Percentiles rank a stretch among this genome's conserved stretches.
Conservation (phyloP, 257 asterid genomes). For the Petunia secreta region DNA sequence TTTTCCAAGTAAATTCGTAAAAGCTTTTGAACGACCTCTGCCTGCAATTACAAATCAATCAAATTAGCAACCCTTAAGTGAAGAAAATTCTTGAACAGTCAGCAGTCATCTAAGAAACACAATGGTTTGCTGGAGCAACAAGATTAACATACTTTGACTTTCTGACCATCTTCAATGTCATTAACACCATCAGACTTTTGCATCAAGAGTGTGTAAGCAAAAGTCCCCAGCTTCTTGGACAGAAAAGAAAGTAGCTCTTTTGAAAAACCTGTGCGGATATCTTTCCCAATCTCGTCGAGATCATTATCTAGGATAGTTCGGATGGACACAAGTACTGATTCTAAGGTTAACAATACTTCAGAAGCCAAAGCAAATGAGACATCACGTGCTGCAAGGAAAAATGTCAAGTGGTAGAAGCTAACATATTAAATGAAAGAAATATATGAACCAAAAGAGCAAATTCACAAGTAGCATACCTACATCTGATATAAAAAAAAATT, state of each 20-base stretch:
- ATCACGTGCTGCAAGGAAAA: conserved; percentile 58
- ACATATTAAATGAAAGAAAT: conserved; percentile 27
- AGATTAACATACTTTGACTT: conserved; percentile 57
- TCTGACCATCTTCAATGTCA: conserved; percentile 48
- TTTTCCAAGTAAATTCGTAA: conserved; percentile 76
- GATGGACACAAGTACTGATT: conserved; percentile 57
- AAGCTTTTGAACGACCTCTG: conserved; percentile 77
- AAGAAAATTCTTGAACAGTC: conserved; percentile 11
- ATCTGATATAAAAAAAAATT: conserved; percentile 6
- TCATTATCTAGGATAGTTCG: conserved; percentile 49
- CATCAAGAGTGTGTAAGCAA: conserved; percentile 68
- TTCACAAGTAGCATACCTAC: conserved; percentile 50
- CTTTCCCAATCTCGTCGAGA: conserved; percentile 44
- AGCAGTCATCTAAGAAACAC: conserved; percentile 10
- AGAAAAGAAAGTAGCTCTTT: conserved; percentile 59
- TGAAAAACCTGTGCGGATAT: conserved; percentile 41
- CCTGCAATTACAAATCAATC: conserved; percentile 49
- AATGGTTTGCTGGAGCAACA: conserved; percentile 9
- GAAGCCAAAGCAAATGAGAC: conserved; percentile 77
- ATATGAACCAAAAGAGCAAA: conserved; percentile 22
- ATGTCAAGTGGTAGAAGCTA: conserved; percentile 27
- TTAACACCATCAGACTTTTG: conserved; percentile 65
- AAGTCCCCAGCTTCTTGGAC: conserved; percentile 62
- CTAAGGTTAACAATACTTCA: conserved; percentile 67
- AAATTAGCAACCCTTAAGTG: conserved; percentile 2